Base-by-base conservation (phyloP, 805 yeast genomes). In the Debaryomyces tyrocola region DNA sequence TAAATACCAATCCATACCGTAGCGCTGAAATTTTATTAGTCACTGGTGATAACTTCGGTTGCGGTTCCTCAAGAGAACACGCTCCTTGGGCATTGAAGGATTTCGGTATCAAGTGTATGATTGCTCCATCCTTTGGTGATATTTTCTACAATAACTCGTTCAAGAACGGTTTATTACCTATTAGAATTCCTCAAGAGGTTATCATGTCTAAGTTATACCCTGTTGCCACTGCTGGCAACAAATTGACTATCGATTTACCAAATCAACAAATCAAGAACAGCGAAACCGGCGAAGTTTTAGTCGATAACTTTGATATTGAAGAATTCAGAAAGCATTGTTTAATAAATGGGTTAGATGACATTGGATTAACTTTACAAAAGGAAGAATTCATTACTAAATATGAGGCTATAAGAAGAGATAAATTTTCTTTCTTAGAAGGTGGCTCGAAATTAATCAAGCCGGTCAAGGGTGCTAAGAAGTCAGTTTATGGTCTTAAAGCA, bases 51-150 rank as follows among this genome's bases (percentile, higher is more conserved):
- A 94, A 94, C 77, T 94, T 94, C 65, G 99, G 99, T 56, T 94
- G 99, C 76, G 99, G 99, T 61, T 91, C 97, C 35, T 91, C 97
- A 1, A 89, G 99, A 80, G 99, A 94, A 70, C 99, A 94, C 63
- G 99, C 99, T 29, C 98, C 99, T 48, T 94, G 99, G 99, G 98
- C 99, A 2, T 79, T 94, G 56, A 91, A 90, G 61, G 99, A 94
- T 72, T 94, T 94, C 62, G 99, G 99, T 69, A 90, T 94, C 69
- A 85, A 87, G 69, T 85, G 92, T 53, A 87, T 94, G 62, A 91
- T 94, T 67, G 98, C 98, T 5, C 99, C 98, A 47, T 90, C 97
- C 0, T 94, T 92, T 58, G 99, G 98, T 67, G 99, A 94, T 71
- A 94, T 94, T 59, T 94, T 94, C 78, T 91, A 89, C 82, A 94